Base-by-base conservation (phyloP, 176 grass and related monocot species). In the Thalia dealbata region DNA sequence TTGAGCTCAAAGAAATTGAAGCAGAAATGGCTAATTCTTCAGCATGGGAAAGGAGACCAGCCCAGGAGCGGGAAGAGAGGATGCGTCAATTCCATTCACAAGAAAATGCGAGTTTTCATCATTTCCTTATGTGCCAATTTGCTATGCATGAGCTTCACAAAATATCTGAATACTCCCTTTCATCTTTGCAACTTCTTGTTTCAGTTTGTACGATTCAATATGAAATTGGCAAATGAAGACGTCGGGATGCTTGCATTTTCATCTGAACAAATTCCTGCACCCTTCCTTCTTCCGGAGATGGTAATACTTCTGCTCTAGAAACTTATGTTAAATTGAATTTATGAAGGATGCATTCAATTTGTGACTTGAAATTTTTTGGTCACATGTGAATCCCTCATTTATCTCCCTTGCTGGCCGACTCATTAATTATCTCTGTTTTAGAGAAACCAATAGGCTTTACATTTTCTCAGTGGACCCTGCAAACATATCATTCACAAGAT, bases 191-290 rank as follows among this genome's bases (percentile, higher is more conserved):
- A 67, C 19, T 56, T 83, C 3, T 55, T 71, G 54, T 83, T 87
- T 72, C 73, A 96, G 92, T 70, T 97, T 78, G 95, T 86, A 71
- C 84, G 87, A 72, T 97, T 92, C 82, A 90, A 97, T 73, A 97
- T 97, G 95, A 97, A 88, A 60, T 87, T 97, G 69, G 87, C 90
- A 50, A 97, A 97, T 86, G 95, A 97, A 83, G 90, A 97, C 83
- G 95, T 97, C 64, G 87, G 82, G 65, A 97, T 97, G 95, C 89
- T 97, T 83, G 87, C 90, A 56, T 97, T 97, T 60, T 91, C 95
- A 27, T 92, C 95, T 61, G 95, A 97, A 83, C 95, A 97, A 81
- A 97, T 97, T 84, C 95, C 95, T 66, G 78, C 90, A 70, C 95
- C 95, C 78, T 85, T 92, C 73, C 87, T 97, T 52, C 86, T 97